These are phyloP conservation scores for Ochromonas danica DNA, from an alignment of 108 stramenopile genomes.

Conservation along the genomic window DNA sequence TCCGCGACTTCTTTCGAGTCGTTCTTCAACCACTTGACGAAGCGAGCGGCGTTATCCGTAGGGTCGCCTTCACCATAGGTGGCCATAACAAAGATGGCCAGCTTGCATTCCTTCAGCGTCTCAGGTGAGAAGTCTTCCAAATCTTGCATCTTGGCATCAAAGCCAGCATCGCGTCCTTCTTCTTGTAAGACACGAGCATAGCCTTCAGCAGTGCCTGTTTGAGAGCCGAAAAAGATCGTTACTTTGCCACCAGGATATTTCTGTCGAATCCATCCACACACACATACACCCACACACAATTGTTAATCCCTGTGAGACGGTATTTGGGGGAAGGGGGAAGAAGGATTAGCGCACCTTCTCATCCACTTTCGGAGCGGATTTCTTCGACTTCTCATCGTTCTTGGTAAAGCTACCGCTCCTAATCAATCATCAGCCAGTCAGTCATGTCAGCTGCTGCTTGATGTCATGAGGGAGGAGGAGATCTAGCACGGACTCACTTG, in stretches of 20 bases:
- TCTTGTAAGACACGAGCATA: slow-evolving; percentile 79
- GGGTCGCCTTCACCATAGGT: slow-evolving; percentile 99
- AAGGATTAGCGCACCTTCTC: too few relatives aligned
- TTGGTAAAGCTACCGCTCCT: too few relatives aligned
- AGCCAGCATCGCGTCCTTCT: slow-evolving; percentile 65
- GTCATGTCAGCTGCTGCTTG: too few relatives aligned
- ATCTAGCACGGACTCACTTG: too few relatives aligned
- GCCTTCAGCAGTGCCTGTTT: slow-evolving; percentile 97
- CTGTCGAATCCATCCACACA: too few relatives aligned
- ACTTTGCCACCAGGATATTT: slow-evolving; percentile 70
- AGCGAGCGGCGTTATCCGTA: slow-evolving; percentile 86
- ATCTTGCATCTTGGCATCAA: slow-evolving; percentile 71
- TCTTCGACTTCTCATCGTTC: too few relatives aligned
- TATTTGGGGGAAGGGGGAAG: too few relatives aligned
- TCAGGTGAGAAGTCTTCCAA: slow-evolving; percentile 77
- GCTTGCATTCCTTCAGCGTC: slow-evolving; percentile 41
- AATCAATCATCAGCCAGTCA: too few relatives aligned
- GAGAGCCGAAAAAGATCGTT: slow-evolving; percentile 85
- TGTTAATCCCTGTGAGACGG: too few relatives aligned
- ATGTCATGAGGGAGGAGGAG: too few relatives aligned
- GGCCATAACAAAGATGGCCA: slow-evolving; percentile 77
- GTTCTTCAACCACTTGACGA: slow-evolving; percentile 69
- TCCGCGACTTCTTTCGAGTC: slow-evolving; percentile 43
- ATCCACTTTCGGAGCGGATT: too few relatives aligned
- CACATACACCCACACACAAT: too few relatives aligned